Conservation (phyloP, 129 eudicot genomes). For the Helianthus annuus region DNA sequence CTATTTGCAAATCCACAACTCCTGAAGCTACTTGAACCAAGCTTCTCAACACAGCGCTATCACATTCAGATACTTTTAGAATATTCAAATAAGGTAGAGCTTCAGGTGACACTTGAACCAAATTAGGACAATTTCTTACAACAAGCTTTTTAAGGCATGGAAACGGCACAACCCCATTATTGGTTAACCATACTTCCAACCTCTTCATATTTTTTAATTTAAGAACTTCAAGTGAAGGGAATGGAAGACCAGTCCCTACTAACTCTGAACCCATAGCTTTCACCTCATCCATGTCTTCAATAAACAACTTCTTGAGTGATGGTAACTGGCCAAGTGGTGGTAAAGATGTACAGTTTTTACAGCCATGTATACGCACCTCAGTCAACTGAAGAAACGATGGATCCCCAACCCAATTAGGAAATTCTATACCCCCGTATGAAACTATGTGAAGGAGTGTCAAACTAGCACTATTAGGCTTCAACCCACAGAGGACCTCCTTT, state of each 20-base stretch:
- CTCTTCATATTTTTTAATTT: no score
- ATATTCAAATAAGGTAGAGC: no score
- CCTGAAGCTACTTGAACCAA: no score
- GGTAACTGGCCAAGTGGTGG: no score
- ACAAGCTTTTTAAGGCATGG: slow-evolving; percentile 1
- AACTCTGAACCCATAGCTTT: not conserved
- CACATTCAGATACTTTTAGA: no score
- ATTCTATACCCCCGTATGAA: not conserved
- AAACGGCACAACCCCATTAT: not conserved
- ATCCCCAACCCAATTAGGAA: not conserved
- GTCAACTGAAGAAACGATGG: not conserved
- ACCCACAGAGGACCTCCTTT: not conserved
- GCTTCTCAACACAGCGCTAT: no score
- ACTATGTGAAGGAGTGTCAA: not conserved
- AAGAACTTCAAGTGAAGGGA: no score
- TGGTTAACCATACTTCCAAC: slow-evolving; percentile 2
- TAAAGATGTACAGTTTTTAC: not conserved
- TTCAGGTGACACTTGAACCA: no score
- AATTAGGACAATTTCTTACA: no score
- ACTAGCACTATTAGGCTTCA: not conserved
- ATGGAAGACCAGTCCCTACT: not conserved
- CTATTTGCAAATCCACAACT: no score
- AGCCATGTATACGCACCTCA: not conserved
- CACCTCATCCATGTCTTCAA: not conserved
- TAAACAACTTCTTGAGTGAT: not conserved